These are phyloP conservation scores for Stagonosporopsis tanaceti DNA, from an alignment of 2,329 filamentous ascomycete species.

Conservation along the genomic window DNA sequence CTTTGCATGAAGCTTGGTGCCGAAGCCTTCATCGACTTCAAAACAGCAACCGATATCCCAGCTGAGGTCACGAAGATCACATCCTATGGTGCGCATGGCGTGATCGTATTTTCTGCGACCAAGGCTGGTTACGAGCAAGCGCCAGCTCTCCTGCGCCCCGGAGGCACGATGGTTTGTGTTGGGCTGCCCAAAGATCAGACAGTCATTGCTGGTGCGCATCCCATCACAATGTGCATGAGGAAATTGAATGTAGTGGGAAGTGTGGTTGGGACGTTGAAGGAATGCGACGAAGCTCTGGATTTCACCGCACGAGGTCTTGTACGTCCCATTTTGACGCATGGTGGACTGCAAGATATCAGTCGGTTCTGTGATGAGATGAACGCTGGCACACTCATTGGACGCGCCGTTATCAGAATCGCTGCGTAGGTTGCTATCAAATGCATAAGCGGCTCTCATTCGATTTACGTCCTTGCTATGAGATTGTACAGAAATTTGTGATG, in stretches of 20 bases:
- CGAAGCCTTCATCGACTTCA: slow-evolving; percentile 65
- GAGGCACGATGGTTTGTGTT: slow-evolving; percentile 42
- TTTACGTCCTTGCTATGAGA: no score
- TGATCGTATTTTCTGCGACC: slow-evolving; percentile 74
- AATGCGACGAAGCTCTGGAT: slow-evolving; percentile 57
- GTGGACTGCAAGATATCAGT: slow-evolving; percentile 51
- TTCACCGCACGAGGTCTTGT: slow-evolving; percentile 55
- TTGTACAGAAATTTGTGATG: no score
- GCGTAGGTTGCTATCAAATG: slow-evolving; percentile 4
- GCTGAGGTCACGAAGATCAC: slow-evolving; percentile 56
- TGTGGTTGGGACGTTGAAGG: slow-evolving; percentile 54
- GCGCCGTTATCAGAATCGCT: slow-evolving; percentile 53
- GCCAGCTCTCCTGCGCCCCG: slow-evolving; percentile 35
- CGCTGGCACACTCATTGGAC: slow-evolving; percentile 51
- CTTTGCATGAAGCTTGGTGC: slow-evolving; percentile 61
- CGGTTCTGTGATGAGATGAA: slow-evolving; percentile 51
- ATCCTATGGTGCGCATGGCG: slow-evolving; percentile 77
- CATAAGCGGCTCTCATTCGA: no score
- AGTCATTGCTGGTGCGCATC: slow-evolving; percentile 41
- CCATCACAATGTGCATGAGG: slow-evolving; percentile 50
- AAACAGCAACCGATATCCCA: slow-evolving; percentile 68
- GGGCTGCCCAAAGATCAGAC: slow-evolving; percentile 36
- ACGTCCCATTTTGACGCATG: slow-evolving; percentile 50
- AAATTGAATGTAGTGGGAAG: slow-evolving; percentile 54
- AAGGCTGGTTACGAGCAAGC: slow-evolving; percentile 47